Evolutionary conservation across 2,329 filamentous ascomycete genomes (phyloP), one percentile per base, ranked within the genome.

Genomic region (Arthrobotrys musiformis): DNA sequence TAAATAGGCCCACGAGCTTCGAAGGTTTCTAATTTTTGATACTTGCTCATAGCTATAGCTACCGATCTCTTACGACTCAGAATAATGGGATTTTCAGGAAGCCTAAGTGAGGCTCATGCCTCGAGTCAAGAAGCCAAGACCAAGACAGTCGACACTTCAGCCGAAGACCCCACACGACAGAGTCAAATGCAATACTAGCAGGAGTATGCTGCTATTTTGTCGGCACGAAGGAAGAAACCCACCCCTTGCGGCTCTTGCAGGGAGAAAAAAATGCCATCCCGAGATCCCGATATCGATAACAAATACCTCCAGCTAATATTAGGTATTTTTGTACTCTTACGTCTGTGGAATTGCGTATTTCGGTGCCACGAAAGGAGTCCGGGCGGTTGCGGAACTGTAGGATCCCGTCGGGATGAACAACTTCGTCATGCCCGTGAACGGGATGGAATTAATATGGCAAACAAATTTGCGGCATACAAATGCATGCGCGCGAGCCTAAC

Each of bases 201-300:
- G 24, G 8, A 15, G 11, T 40, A 30, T n/a, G 33, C n/a, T 58
- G 54, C 54, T 58, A 6, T 58, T 58, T 56, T 33, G 50, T 35
- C 54, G 54, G 54, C 11, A 58, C n/a, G n/a, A n/a, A n/a, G n/a
- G n/a, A 58, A 37, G 5, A 13, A 58, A 37, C 11, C 15, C 11
- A 58, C 7, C 54, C 46, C 30, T 58, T 58, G 54, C 33, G 54
- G 54, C 54, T 58, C 54, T n/a, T 37, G 54, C 33, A 58, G 37
- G n/a, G n/a, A n/a, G n/a, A n/a, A n/a, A 9, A 2, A 28, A 40
- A 56, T 22, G 3, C 26, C 54, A 58, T 26, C 33, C 54, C 54
- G 54, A 26, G 30, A 26, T 58, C 33, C 54, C 54, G 54, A 58
- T 58, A 58, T 58, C 54, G 54, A 58, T 58, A 58, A 8, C 54